Evolutionary conservation across 1,284 basidiomycete genomes (phyloP).

Genomic region (Ceratobasidium sp.): DNA sequence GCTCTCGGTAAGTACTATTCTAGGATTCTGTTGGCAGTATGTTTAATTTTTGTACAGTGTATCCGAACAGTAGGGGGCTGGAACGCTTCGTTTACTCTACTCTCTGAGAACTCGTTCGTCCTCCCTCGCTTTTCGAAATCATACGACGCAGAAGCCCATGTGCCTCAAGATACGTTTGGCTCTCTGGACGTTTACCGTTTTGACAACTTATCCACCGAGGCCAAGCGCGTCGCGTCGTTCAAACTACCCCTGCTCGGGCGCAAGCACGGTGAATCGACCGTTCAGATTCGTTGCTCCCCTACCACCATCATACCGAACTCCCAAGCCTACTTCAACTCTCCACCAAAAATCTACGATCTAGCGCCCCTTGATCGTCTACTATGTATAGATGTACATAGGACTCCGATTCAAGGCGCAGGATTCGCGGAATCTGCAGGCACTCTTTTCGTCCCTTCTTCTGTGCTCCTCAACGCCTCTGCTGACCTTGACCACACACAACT

Average conservation of each 20-base stretch:
- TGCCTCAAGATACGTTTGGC: background rate
- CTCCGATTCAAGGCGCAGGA: background rate
- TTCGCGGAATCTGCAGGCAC: background rate
- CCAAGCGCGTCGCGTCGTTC: conserved; percentile 23
- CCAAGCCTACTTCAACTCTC: conserved; percentile 21
- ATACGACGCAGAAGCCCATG: no score
- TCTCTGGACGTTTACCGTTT: conserved; percentile 13
- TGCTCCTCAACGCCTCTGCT: background rate
- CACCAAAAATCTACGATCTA: conserved; percentile 23
- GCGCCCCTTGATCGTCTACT: conserved; percentile 13
- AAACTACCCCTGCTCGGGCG: background rate
- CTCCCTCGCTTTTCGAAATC: conserved; percentile 1
- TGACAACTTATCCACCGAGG: conserved; percentile 1
- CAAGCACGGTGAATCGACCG: background rate
- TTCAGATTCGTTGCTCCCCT: conserved; percentile 23
- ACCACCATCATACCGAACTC: background rate
- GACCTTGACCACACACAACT: background rate
- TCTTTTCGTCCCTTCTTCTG: conserved; percentile 8
- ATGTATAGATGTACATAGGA: conserved; percentile 13
- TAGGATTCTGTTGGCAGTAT: background rate
- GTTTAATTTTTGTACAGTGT: background rate
- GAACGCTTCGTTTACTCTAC: background rate
- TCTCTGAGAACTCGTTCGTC: conserved; percentile 21
- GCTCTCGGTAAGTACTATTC: conserved; percentile 18
- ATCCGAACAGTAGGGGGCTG: background rate